phyloP scores from a whole-genome alignment of 768 basidiomycete genomes.

The Rhodotorula diobovata region DNA sequence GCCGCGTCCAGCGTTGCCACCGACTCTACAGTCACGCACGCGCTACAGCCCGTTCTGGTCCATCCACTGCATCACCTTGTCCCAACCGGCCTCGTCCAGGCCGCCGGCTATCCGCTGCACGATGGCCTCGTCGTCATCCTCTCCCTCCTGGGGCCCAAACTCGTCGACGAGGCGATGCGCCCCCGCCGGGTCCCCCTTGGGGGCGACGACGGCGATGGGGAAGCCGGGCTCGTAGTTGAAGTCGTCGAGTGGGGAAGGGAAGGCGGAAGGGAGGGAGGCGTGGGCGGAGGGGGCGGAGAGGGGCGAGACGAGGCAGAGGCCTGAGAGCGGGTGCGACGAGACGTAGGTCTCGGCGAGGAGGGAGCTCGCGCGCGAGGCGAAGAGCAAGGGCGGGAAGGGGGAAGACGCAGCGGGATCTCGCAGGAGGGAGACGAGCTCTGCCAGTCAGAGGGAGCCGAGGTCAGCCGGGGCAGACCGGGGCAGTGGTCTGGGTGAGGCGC shows the following conservation, averaged over 20 bases:
- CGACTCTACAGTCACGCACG: too few species aligned
- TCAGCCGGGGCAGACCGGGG: too few species aligned
- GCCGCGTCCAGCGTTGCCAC: too few species aligned
- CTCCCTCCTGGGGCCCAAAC: background rate
- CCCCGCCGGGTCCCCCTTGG: background rate
- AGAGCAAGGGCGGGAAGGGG: conserved; percentile 60
- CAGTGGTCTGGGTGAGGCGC: background rate
- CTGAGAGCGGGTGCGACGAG: conserved; percentile 62
- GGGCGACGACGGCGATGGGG: conserved; percentile 54
- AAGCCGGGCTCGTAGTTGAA: conserved; percentile 63
- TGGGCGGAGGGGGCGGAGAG: conserved; percentile 49
- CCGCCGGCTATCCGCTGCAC: background rate
- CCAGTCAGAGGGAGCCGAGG: background rate
- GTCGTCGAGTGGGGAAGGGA: conserved; percentile 48
- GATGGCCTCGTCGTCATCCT: conserved; percentile 6
- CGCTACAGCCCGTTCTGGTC: conserved; percentile 56
- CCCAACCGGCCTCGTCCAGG: conserved; percentile 3
- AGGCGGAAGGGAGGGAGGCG: conserved; percentile 45
- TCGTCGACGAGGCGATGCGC: conserved; percentile 24
- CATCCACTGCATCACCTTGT: conserved; percentile 56
- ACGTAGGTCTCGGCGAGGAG: conserved; percentile 65
- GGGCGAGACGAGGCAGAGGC: conserved; percentile 60
- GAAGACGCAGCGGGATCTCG: conserved; percentile 48
- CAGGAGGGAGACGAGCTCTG: conserved; percentile 50
- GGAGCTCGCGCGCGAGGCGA: conserved; percentile 54